phyloP scores from a whole-genome alignment of 495 filamentous ascomycete species.

The Pseudomonodictys pantanalensis region DNA sequence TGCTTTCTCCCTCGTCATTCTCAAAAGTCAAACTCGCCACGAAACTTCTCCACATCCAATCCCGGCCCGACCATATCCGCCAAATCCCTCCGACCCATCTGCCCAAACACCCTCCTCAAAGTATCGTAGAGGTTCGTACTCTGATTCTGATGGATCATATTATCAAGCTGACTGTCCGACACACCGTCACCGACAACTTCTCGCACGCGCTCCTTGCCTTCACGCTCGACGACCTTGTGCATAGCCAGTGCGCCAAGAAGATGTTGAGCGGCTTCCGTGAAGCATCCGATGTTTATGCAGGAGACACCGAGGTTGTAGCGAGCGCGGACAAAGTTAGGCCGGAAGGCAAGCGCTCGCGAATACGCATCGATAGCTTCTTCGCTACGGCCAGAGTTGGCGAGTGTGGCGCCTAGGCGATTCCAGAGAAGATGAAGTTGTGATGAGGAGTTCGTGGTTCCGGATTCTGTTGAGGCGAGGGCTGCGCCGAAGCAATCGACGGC shows the following conservation, averaged over 20 bases:
- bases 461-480: slow-evolving; percentile 77
- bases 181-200: slow-evolving; percentile 69
- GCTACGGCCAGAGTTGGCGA: slow-evolving; percentile 87
- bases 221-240: slow-evolving; percentile 89
- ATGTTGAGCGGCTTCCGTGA: slow-evolving; percentile 87
- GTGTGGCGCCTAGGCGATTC: slow-evolving; percentile 95
- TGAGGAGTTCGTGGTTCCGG: slow-evolving; percentile 68
- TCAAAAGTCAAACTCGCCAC: slow-evolving; percentile 76
- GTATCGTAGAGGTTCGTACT: slow-evolving; percentile 97
- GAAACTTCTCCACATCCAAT: slow-evolving; percentile 87
- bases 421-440: slow-evolving; percentile 87
- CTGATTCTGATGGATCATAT: slow-evolving; percentile 85
- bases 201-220: slow-evolving; percentile 74
- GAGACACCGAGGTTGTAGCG: slow-evolving; percentile 94
- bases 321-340: slow-evolving; percentile 93
- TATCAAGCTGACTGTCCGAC: slow-evolving; percentile 67
- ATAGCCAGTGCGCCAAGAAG: slow-evolving; percentile 91
- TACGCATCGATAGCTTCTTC: slow-evolving; percentile 98
- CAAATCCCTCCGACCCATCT: slow-evolving; percentile 88
- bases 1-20: neutral
- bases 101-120: slow-evolving; percentile 82
- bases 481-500: slow-evolving; percentile 97
- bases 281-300: slow-evolving; percentile 97
- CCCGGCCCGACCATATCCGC: slow-evolving; percentile 80
- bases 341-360: slow-evolving; percentile 81